Conservation (phyloP, 208 protist species). For the Wallacemonas sp. region DNA sequence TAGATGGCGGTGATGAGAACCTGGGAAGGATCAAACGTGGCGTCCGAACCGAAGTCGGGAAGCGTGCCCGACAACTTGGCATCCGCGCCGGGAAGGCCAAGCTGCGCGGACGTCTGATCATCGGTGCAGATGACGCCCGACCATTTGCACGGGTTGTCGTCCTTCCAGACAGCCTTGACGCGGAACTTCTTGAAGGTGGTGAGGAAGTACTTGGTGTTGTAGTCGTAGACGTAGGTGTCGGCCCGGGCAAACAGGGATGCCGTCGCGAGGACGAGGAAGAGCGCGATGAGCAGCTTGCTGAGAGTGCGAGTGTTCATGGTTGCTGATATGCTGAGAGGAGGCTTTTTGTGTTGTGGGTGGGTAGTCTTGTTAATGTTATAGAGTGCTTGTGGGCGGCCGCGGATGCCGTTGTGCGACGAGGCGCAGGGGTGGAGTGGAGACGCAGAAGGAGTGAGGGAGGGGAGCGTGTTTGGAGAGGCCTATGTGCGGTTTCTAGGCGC, state of each 20-base stretch:
- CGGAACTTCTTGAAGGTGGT: slow-evolving; percentile 21
- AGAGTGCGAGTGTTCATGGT: slow-evolving; percentile 2
- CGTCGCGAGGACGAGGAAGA: slow-evolving; percentile 6
- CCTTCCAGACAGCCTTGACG: slow-evolving; percentile 35
- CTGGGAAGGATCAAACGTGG: slow-evolving; percentile 18
- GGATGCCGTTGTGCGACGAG: not conserved
- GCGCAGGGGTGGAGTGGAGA: not conserved
- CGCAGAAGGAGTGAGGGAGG: not conserved
- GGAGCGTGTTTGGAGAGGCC: not conserved
- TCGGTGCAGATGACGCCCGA: slow-evolving; percentile 38
- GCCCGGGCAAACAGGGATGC: not conserved
- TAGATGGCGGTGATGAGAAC: slow-evolving; percentile 31
- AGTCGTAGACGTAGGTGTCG: slow-evolving; percentile 14
- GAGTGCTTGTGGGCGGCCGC: not conserved
- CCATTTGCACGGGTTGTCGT: slow-evolving; percentile 42
- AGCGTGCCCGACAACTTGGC: slow-evolving; percentile 26
- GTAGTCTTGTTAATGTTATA: not conserved
- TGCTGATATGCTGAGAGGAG: not conserved
- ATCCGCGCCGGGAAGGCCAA: slow-evolving; percentile 23
- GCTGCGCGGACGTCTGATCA: slow-evolving; percentile 19
- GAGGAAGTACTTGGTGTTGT: slow-evolving; percentile 36
- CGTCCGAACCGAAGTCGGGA: slow-evolving; percentile 19
- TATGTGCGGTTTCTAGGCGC: not conserved
- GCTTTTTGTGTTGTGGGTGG: not conserved
- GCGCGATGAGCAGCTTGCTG: slow-evolving; percentile 3